Conservation (phyloP, 441 rosid species). For the Populus trichocarpa region DNA sequence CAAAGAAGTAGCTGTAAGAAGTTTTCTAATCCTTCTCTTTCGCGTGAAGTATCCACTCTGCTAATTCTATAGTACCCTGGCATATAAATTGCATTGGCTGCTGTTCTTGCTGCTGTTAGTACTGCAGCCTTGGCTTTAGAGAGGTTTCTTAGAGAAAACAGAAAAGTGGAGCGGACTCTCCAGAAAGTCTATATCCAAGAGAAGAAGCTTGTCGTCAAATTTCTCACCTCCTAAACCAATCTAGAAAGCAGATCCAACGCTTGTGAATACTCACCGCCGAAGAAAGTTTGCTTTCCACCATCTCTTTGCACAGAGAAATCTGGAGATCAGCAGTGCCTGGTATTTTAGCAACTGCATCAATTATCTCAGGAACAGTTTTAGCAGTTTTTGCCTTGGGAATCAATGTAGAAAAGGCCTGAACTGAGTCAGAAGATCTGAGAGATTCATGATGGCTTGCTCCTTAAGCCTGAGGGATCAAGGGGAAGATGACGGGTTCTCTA, state of each 20-base stretch:
- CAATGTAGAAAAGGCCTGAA: constrained; percentile 78
- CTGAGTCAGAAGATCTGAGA: constrained; percentile 70
- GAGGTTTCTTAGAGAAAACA: constrained; percentile 70
- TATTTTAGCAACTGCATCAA: constrained; percentile 79
- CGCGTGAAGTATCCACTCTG: constrained; percentile 96
- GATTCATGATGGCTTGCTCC: constrained; percentile 74
- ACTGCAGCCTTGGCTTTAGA: constrained; percentile 91
- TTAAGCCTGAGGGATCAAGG: constrained; percentile 70
- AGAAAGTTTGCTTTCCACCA: no score
- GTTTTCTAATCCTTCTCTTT: constrained; percentile 98
- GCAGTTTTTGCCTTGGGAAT: constrained; percentile 98
- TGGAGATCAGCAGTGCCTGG: no score
- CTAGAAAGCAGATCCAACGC: constrained; percentile 66
- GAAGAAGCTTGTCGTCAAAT: constrained; percentile 87
- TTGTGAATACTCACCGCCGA: constrained; percentile 77
- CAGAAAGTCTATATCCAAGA: constrained; percentile 79
- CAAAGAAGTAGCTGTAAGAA: constrained; percentile 88
- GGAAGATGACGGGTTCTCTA: constrained; percentile 80
- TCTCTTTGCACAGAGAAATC: no score
- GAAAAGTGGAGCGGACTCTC: constrained; percentile 95
- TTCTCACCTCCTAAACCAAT: constrained; percentile 83
- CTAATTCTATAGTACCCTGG: constrained; percentile 89
- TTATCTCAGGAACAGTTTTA: constrained; percentile 72
- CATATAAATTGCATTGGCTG: constrained; percentile 38
- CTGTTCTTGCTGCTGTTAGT: constrained; percentile 76